A percentile compares a stretch with the other conserved stretches of the same genome.
Conservation (phyloP, 164 flowering plant genomes). For the Vitis amurensis region DNA sequence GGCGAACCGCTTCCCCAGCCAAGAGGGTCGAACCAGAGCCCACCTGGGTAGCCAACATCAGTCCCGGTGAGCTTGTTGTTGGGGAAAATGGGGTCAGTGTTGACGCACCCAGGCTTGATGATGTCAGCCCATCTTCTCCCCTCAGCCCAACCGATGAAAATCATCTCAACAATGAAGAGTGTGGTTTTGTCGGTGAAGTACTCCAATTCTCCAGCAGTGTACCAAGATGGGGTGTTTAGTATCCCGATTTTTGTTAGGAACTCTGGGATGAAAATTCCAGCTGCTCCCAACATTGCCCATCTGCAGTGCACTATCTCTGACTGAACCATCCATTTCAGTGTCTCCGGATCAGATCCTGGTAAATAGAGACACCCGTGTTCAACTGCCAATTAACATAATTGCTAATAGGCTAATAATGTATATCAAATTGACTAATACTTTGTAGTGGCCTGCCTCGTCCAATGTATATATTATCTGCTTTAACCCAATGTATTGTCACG, state of each 20-base stretch:
- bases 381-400: too few relatives aligned
- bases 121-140: constrained; percentile 88
- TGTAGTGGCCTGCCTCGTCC: too few relatives aligned
- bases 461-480: too few relatives aligned
- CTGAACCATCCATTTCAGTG: constrained; percentile 80
- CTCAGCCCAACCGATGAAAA: constrained; percentile 95
- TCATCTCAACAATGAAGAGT: constrained; percentile 78
- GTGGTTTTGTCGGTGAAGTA: constrained; percentile 98
- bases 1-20: constrained; percentile 91
- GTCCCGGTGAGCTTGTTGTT: constrained; percentile 98
- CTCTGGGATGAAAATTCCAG: constrained; percentile 97
- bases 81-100: constrained; percentile 97
- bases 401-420: too few relatives aligned
- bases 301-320: constrained; percentile 96
- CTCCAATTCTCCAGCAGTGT: constrained; percentile 85
- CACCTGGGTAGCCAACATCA: constrained; percentile 97
- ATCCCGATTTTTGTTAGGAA: constrained; percentile 86
- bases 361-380: background rate
- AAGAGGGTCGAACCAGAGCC: constrained; percentile 94
- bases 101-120: constrained; percentile 86
- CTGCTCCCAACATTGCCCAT: constrained; percentile 99
- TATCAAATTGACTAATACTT: too few relatives aligned
- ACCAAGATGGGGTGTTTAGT: constrained; percentile 99
- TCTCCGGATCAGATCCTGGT: constrained; percentile 90
- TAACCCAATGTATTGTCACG: too few relatives aligned